Conservation (phyloP, 345 rosid species). For the Clausena lansium region DNA sequence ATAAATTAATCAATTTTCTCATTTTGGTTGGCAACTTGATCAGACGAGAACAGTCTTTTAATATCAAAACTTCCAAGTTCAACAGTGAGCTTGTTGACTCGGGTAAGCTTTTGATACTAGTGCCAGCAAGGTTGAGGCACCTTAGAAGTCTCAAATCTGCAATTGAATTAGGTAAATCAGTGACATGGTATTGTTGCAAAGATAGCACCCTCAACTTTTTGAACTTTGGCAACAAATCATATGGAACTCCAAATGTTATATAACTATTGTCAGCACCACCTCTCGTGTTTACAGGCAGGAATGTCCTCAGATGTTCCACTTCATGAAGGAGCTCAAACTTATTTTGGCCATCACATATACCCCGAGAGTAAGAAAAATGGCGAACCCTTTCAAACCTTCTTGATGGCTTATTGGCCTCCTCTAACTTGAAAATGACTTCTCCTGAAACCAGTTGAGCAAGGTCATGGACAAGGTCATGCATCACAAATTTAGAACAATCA, state of each 20-base stretch:
- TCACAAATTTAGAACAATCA: not conserved
- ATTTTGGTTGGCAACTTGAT: conserved; percentile 14
- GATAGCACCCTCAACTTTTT: conserved; percentile 20
- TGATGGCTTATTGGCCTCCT: not conserved
- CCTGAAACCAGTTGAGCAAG: not conserved
- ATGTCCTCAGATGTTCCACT: conserved; percentile 15
- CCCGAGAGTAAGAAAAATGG: not conserved
- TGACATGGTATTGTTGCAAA: not conserved
- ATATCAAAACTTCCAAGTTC: conserved; percentile 18
- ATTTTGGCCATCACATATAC: fast-evolving
- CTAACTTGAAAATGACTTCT: not conserved
- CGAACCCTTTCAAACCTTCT: not conserved
- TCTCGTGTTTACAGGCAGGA: not conserved
- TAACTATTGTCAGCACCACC: not conserved
- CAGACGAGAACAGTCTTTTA: conserved; percentile 13
- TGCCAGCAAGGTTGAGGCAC: not conserved
- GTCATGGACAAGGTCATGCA: conserved; percentile 2
- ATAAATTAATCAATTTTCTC: conserved; percentile 17
- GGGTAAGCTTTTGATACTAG: not conserved
- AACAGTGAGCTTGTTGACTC: not conserved
- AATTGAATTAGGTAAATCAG: conserved; percentile 9
- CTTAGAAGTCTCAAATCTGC: not conserved
- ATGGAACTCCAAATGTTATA: too few relatives aligned
- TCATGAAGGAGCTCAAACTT: not conserved
- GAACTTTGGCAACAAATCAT: conserved; percentile 6